phyloP scores from a whole-genome alignment of 1,139 yeast genomes.

The Sugiyamaella pinicola region DNA sequence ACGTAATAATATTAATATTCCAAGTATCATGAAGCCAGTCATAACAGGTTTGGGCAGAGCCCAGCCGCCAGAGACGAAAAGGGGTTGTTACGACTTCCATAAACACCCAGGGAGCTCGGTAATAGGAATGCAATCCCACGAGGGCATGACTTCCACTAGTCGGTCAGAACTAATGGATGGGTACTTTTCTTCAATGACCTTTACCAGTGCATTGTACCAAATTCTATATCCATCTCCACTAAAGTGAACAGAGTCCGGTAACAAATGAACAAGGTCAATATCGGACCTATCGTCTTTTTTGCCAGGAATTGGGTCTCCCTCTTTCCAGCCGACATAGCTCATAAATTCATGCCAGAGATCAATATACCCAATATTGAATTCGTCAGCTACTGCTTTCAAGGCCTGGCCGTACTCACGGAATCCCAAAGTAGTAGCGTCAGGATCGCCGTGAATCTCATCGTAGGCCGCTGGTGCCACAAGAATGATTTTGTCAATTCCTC shows the following conservation, averaged over 20 bases:
- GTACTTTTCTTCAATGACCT: conserved; percentile 44
- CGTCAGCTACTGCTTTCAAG: conserved; percentile 50
- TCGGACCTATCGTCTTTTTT: conserved; percentile 23
- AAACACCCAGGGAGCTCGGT: conserved; percentile 7
- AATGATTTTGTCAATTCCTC: conserved; percentile 21
- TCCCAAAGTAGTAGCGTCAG: conserved; percentile 38
- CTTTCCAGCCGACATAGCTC: conserved; percentile 25
- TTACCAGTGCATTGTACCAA: conserved; percentile 46
- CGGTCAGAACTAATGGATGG: conserved; percentile 48
- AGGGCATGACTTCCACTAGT: conserved; percentile 22
- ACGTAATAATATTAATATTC: too few relatives aligned
- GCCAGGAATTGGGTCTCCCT: conserved; percentile 32
- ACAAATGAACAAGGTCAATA: conserved; percentile 34
- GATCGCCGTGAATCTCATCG: conserved; percentile 45
- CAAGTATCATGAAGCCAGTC: too few relatives aligned
- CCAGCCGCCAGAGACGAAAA: conserved; percentile 10
- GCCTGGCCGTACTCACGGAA: conserved; percentile 55
- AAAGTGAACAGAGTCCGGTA: conserved; percentile 70
- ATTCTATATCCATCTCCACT: conserved; percentile 61
- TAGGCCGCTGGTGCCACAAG: conserved; percentile 59
- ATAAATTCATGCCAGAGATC: conserved; percentile 55
- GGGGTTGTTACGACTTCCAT: conserved; percentile 13
- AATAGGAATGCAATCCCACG: conserved; percentile 7
- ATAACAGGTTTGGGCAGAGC: too few relatives aligned
- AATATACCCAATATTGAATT: conserved; percentile 53